Conservation (phyloP, 352 stramenopile species). For the Thraustochytrium striatum region DNA sequence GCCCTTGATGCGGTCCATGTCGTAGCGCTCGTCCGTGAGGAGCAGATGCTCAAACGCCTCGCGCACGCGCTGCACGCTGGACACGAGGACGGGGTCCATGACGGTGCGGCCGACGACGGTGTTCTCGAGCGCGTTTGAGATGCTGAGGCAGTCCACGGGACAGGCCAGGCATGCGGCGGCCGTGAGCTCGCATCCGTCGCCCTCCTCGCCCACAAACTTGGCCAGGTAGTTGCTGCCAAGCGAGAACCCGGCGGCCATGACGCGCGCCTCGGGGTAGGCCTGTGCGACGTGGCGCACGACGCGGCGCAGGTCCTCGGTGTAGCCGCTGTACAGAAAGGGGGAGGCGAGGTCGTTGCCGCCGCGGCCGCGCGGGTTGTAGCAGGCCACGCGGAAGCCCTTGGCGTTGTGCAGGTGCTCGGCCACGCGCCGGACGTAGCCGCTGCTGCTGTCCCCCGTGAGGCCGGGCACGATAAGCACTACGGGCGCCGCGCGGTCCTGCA, state of each 20-base stretch:
- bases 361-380: conserved; percentile 46
- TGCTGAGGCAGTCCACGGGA: conserved; percentile 46
- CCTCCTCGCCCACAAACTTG: conserved; percentile 48
- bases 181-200: conserved; percentile 7
- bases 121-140: conserved; percentile 26
- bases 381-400: conserved; percentile 41
- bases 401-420: conserved; percentile 17
- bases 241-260: conserved; percentile 41
- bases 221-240: conserved; percentile 46
- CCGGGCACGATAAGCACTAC: conserved; percentile 33
- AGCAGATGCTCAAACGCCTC: neutral
- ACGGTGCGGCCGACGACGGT: conserved; percentile 6
- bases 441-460: conserved; percentile 37
- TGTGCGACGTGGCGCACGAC: conserved; percentile 18
- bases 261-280: neutral
- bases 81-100: conserved; percentile 31
- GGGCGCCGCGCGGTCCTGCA: neutral
- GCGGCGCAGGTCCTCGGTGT: conserved; percentile 39
- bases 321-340: conserved; percentile 46
- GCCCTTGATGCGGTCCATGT: conserved; percentile 15
- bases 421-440: neutral
- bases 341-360: conserved; percentile 32
- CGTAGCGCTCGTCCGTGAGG: neutral
- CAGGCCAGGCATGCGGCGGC: conserved; percentile 31
- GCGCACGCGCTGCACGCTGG: conserved; percentile 5